Conservation (phyloP, 2,329 filamentous ascomycete genomes). For the Calonectria honghensis region DNA sequence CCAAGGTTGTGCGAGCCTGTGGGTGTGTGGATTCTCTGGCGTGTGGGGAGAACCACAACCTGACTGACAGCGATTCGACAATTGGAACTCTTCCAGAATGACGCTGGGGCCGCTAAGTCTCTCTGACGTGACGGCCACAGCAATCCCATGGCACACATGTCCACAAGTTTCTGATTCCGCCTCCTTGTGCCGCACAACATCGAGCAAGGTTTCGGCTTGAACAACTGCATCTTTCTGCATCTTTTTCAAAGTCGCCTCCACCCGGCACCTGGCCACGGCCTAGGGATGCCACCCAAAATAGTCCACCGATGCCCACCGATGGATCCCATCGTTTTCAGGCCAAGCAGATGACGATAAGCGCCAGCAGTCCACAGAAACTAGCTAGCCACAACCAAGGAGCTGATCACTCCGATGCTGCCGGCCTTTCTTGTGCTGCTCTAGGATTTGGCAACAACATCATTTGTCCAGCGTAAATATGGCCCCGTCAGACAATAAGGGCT, state of each 20-base stretch:
- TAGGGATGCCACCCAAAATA: constrained; percentile 27
- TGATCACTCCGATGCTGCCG: constrained; percentile 28
- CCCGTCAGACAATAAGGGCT: constrained; percentile 26
- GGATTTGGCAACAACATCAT: constrained; percentile 22
- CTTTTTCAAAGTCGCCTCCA: constrained; percentile 19
- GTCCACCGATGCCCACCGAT: constrained; percentile 21
- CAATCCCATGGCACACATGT: constrained; percentile 54
- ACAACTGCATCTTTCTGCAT: constrained; percentile 27
- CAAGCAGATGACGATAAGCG: constrained; percentile 31
- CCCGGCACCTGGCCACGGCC: constrained; percentile 24
- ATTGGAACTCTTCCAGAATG: constrained; percentile 58
- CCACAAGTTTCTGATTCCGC: constrained; percentile 41
- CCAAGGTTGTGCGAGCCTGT: constrained; percentile 38
- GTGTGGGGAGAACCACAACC: constrained; percentile 42
- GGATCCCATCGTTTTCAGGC: constrained; percentile 17
- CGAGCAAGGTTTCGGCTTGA: constrained; percentile 46
- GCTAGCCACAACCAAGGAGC: constrained; percentile 8
- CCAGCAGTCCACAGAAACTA: constrained; percentile 20
- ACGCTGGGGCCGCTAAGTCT: constrained; percentile 49
- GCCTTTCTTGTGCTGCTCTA: not conserved
- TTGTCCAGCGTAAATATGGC: constrained; percentile 12
- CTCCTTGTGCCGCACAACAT: constrained; percentile 37
- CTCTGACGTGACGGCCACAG: constrained; percentile 54
- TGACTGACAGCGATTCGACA: constrained; percentile 55
- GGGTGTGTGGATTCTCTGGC: constrained; percentile 36